These are phyloP conservation scores for Pseudogymnoascus sp. DNA, from an alignment of 2,329 filamentous ascomycete species.

Conservation along the genomic window DNA sequence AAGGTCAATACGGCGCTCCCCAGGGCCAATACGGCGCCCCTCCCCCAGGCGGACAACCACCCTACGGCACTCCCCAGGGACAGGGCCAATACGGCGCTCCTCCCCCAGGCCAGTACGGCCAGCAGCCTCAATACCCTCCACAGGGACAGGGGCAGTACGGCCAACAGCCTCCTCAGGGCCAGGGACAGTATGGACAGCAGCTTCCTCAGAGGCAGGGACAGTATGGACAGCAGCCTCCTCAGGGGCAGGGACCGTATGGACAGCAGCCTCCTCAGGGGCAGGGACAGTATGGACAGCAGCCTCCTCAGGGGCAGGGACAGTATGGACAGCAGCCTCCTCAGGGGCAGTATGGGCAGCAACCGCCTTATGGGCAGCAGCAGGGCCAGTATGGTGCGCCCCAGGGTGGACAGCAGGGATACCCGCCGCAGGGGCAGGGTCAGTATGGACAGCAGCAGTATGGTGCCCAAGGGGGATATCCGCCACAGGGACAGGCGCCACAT, in stretches of 20 bases:
- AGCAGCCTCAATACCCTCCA: constrained; percentile 19
- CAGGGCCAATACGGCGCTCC: constrained; percentile 26
- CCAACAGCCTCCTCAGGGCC: constrained; percentile 17
- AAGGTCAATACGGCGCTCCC: constrained; percentile 26
- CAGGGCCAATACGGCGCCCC: constrained; percentile 26
- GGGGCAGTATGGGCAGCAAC: too few species aligned
- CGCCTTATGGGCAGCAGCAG: not conserved
- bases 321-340: constrained; percentile 18
- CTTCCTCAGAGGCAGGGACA: not conserved
- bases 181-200: constrained; percentile 18
- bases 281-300: constrained; percentile 21
- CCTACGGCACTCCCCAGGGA: constrained; percentile 20
- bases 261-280: constrained; percentile 20
- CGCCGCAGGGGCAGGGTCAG: not conserved
- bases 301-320: constrained; percentile 17
- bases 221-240: constrained; percentile 15
- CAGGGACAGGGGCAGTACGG: constrained; percentile 23
- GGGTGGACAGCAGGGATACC: not conserved
- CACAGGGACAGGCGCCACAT: not conserved
- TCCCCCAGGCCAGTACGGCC: constrained; percentile 21
- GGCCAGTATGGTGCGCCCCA: not conserved
- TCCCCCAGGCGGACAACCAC: constrained; percentile 14
- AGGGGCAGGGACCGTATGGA: constrained; percentile 15
- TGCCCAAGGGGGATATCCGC: not conserved
- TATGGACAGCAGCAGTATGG: not conserved